These are phyloP conservation scores for Lupinus albus DNA, from an alignment of 306 rosid species.

Conservation along the genomic window DNA sequence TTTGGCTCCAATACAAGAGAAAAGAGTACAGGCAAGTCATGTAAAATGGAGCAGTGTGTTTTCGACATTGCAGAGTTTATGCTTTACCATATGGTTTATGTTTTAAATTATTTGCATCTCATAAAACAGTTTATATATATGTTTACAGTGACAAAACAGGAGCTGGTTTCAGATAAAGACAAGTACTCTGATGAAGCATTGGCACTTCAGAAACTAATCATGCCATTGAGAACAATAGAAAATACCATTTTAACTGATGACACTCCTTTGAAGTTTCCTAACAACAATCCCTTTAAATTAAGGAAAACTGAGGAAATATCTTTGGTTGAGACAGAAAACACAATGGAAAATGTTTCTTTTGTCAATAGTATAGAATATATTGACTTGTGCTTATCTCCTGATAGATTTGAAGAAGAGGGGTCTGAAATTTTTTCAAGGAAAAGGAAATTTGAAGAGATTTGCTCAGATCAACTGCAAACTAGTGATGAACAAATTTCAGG, in stretches of 20 bases:
- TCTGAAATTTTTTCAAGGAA: constrained; percentile 46
- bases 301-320: constrained; percentile 47
- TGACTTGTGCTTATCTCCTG: constrained; percentile 43
- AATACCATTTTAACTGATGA: constrained; percentile 9
- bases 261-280: constrained; percentile 55
- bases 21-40: constrained; percentile 58
- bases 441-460: constrained; percentile 49
- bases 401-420: constrained; percentile 35
- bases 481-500: constrained; percentile 51
- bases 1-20: constrained; percentile 51
- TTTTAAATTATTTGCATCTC: not conserved
- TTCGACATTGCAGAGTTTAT: constrained; percentile 7
- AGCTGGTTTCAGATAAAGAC: constrained; percentile 37
- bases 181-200: constrained; percentile 50
- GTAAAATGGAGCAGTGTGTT: constrained; percentile 5
- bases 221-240: constrained; percentile 45
- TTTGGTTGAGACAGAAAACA: constrained; percentile 39
- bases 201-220: constrained; percentile 63
- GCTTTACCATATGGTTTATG: not conserved
- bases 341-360: constrained; percentile 38
- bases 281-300: constrained; percentile 83
- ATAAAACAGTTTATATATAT: constrained; percentile 1
- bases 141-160: constrained; percentile 50
- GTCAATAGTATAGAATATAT: constrained; percentile 43
- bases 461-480: constrained; percentile 42